Evolutionary conservation across 257 asterid species (phyloP).

Genomic region (Nicotiana undulata): DNA sequence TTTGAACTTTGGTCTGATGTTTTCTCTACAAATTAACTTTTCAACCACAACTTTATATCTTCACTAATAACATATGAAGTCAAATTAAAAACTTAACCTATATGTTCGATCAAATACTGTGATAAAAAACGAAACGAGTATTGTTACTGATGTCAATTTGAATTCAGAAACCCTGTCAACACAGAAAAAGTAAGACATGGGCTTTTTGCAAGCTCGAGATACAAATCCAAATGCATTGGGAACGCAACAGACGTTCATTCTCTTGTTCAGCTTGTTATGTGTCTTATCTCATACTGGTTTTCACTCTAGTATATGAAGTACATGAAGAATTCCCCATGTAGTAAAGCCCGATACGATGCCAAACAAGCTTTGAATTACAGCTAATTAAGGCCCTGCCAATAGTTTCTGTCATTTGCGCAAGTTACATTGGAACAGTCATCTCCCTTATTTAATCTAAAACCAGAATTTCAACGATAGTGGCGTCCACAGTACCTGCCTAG

Average conservation of each 20-base stretch:
- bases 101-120: background rate
- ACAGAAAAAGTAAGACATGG: background rate
- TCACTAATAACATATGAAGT: background rate
- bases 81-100: background rate
- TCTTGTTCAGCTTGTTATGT: background rate
- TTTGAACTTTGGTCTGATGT: background rate
- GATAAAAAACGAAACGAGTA: background rate
- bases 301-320: too few species aligned
- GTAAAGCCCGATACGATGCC: background rate
- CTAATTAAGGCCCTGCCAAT: background rate
- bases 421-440: background rate
- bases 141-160: background rate
- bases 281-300: background rate
- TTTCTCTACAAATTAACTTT: too few species aligned
- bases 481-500: conserved; percentile 2
- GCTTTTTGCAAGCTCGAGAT: background rate
- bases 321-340: background rate
- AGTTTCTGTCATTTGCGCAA: background rate
- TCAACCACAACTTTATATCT: too few species aligned
- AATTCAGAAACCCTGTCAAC: background rate
- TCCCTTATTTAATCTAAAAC: background rate
- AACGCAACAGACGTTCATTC: background rate
- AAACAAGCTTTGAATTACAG: background rate
- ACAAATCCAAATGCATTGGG: background rate
- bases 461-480: background rate